Conservation (phyloP, 179 eudicot genomes). For the Silene noctiflora region DNA sequence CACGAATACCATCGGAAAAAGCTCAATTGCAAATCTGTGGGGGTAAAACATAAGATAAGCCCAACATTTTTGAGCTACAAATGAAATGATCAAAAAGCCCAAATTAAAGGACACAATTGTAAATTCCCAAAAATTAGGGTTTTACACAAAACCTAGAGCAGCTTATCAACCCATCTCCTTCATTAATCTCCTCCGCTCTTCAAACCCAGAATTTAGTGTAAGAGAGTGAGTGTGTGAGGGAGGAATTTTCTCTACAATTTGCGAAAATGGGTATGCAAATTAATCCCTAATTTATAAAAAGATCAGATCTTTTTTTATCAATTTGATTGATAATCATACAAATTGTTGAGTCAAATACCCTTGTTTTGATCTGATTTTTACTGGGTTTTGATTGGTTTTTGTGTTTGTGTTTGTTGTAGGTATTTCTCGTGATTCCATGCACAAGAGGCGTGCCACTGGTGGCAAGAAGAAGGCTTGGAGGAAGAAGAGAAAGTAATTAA, state of each 20-base stretch:
- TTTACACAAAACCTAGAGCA: constrained; percentile 2
- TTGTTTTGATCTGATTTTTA: not conserved
- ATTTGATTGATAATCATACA: not conserved
- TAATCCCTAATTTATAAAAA: not conserved
- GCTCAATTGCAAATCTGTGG: too few relatives aligned
- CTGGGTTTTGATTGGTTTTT: not conserved
- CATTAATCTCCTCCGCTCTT: not conserved
- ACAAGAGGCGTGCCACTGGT: constrained; percentile 90
- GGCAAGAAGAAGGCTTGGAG: constrained; percentile 90
- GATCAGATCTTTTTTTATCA: not conserved
- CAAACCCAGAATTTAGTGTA: not conserved
- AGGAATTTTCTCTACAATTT: not conserved
- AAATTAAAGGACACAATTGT: not conserved
- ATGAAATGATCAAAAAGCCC: not conserved
- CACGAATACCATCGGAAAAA: too few relatives aligned
- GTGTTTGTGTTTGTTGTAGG: constrained; percentile 27
- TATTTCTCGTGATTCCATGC: constrained; percentile 81
- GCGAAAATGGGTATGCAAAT: not conserved
- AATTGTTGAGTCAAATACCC: not conserved
- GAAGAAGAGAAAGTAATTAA: constrained; percentile 67
- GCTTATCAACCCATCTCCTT: constrained; percentile 1
- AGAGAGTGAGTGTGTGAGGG: not conserved
- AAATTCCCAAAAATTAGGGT: not conserved
- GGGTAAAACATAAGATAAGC: not conserved
- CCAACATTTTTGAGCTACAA: not conserved